Percentiles rank a stretch among this genome's conserved stretches.
Conservation (phyloP, 2,329 filamentous ascomycete species). For the Fusarium staphyleae region DNA sequence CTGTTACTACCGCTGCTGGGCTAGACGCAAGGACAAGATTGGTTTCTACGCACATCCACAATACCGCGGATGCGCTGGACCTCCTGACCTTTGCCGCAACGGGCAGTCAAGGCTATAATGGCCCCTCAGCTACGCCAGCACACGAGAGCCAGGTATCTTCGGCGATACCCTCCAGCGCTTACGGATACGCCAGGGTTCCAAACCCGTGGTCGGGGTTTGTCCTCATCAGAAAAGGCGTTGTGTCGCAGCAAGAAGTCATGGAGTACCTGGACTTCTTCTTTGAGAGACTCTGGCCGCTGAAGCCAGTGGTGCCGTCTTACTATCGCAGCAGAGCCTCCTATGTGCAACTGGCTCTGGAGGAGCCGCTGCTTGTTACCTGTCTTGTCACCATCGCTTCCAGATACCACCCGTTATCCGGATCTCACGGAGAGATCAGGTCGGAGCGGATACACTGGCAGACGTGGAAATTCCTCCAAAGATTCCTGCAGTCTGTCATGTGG, state of each 20-base stretch:
- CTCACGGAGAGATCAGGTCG: slow-evolving; percentile 16
- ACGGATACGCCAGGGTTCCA: no score
- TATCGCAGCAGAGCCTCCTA: slow-evolving; percentile 10
- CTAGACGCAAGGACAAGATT: slow-evolving; percentile 17
- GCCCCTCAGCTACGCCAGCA: background rate
- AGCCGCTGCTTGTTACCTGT: slow-evolving; percentile 18
- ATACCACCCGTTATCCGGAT: slow-evolving; percentile 11
- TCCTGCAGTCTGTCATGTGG: slow-evolving; percentile 25
- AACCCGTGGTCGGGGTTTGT: slow-evolving; percentile 12
- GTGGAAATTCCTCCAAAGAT: slow-evolving; percentile 18
- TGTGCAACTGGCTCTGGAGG: slow-evolving; percentile 8
- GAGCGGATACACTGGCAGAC: slow-evolving; percentile 29
- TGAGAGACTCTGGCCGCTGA: slow-evolving; percentile 17
- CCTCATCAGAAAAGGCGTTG: slow-evolving; percentile 16
- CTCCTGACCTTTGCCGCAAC: slow-evolving; percentile 19
- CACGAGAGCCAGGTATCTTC: slow-evolving; percentile 1
- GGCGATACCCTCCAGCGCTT: background rate
- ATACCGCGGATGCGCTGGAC: slow-evolving; percentile 18
- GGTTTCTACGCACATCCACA: slow-evolving; percentile 24
- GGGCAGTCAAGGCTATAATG: slow-evolving; percentile 1
- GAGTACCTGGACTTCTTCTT: slow-evolving; percentile 25
- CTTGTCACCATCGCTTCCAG: slow-evolving; percentile 21
- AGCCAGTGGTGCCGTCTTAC: slow-evolving; percentile 17
- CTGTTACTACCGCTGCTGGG: background rate
- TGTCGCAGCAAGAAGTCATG: slow-evolving; percentile 17